Evolutionary conservation across 2,329 filamentous ascomycete genomes (phyloP).

Genomic region (Didymellaceae sp.): DNA sequence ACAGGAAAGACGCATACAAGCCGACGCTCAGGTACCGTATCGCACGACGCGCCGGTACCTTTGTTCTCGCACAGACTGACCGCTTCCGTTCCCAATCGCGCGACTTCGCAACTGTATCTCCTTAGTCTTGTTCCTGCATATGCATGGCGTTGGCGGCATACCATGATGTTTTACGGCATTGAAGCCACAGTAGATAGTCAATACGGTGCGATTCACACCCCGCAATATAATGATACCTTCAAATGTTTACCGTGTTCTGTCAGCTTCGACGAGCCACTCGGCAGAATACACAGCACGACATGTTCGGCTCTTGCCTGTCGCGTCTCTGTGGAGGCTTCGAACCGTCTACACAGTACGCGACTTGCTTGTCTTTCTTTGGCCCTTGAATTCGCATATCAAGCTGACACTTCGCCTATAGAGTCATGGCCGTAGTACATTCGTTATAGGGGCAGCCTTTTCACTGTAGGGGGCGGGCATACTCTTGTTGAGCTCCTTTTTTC

Average conservation of each 20-base stretch:
- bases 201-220: background rate
- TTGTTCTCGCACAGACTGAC: conserved; percentile 15
- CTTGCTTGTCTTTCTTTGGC: too few relatives aligned
- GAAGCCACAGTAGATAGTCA: background rate
- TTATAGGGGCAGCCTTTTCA: too few relatives aligned
- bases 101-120: conserved; percentile 16
- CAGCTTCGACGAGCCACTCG: too few relatives aligned
- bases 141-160: conserved; percentile 16
- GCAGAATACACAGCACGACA: too few relatives aligned
- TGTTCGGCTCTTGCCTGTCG: background rate
- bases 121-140: conserved; percentile 19
- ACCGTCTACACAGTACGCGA: too few relatives aligned
- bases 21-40: conserved; percentile 18
- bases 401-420: too few relatives aligned
- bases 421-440: too few relatives aligned
- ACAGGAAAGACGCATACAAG: conserved; percentile 16
- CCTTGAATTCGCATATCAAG: too few relatives aligned
- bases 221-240: background rate
- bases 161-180: conserved; percentile 1
- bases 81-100: conserved; percentile 16
- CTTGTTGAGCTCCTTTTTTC: too few relatives aligned
- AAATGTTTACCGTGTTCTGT: background rate
- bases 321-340: too few relatives aligned
- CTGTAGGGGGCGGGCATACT: too few relatives aligned
- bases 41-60: conserved; percentile 12